Evolutionary conservation across 1,284 basidiomycete genomes (phyloP).

Genomic region (Fomitopsis pinicola): DNA sequence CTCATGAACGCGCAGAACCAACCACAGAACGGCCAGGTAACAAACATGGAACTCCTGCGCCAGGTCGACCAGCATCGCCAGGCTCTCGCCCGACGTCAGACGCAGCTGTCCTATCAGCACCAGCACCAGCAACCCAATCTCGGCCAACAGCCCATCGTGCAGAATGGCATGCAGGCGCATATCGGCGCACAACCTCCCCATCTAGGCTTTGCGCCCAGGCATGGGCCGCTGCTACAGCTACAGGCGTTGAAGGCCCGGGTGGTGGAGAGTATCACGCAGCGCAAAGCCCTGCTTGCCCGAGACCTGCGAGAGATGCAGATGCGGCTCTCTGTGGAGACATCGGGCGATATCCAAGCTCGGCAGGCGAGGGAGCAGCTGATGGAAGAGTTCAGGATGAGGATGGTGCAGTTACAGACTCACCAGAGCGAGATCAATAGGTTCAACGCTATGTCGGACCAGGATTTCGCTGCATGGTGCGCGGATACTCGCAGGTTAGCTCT

Average conservation of each 20-base stretch:
- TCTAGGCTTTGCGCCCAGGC: background rate
- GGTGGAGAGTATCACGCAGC: background rate
- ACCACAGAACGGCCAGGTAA: slow-evolving; percentile 13
- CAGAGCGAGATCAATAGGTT: background rate
- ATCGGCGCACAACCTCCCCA: background rate
- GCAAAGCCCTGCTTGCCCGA: background rate
- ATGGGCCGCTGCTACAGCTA: background rate
- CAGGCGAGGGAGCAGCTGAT: slow-evolving; percentile 26
- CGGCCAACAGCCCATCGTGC: background rate
- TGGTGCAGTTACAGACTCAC: slow-evolving; percentile 35
- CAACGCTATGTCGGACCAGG: background rate
- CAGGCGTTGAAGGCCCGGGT: slow-evolving; percentile 6
- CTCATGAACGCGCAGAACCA: slow-evolving; percentile 44
- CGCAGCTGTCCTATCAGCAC: slow-evolving; percentile 14
- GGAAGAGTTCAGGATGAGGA: slow-evolving; percentile 30
- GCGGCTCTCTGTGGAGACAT: background rate
- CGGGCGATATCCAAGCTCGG: background rate
- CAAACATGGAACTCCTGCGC: background rate
- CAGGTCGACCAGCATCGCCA: slow-evolving; percentile 11
- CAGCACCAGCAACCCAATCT: background rate
- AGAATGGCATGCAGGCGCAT: background rate
- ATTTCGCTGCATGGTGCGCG: background rate
- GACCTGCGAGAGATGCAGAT: background rate
- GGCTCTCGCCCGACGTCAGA: slow-evolving; percentile 24
- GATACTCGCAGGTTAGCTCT: background rate